Evolutionary conservation across 1,139 yeast species (phyloP), one percentile per base, ranked within the genome.

Genomic region (Saccharomycopsis phalli): DNA sequence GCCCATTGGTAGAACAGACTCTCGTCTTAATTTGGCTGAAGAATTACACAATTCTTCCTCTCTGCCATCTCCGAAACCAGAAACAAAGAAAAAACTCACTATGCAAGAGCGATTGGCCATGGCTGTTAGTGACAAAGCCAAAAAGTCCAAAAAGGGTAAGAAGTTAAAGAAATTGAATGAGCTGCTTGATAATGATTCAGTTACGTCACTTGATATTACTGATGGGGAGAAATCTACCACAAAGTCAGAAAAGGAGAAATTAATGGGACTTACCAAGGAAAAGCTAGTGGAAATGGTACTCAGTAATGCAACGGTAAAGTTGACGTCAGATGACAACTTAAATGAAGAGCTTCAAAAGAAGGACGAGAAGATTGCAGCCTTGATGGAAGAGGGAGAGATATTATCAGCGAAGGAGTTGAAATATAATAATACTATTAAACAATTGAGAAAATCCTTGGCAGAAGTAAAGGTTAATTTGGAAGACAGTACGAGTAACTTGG

Each of bases 101-200:
- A 63, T 83, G 51, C 88, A 84, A 53, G 94, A 86, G 53, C 64
- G 95, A 48, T 64, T 86, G 44, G 93, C 93, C 1, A 60, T 78
- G 50, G 95, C 95, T 1, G 87, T 88, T 3, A 74, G 74, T 50
- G 66, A 71, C 2, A 68, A 63, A 36, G 59, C 57, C 37, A 56
- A 52, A 36, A 45, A 41, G 22, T 28, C 28, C 45, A 36, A 43
- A 5, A 50, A 50, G 33, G 37, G 36, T 14, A 59, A 54, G 41
- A 54, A 56, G 23, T 54, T 11, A 45, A 35, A 38, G 41, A 17
- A n/a, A 46, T 2, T 40, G 3, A 51, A 47, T 3, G 26, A 31
- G 26, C 2, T 7, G 8, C 8, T 22, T 22, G 23, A 8, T 10
- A 36, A 29, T 13, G 21, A 18, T 17, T 6, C 14, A 16, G 18